These are phyloP conservation scores for Cubamyces lactineus DNA, from an alignment of 768 basidiomycete species.

Conservation along the genomic window DNA sequence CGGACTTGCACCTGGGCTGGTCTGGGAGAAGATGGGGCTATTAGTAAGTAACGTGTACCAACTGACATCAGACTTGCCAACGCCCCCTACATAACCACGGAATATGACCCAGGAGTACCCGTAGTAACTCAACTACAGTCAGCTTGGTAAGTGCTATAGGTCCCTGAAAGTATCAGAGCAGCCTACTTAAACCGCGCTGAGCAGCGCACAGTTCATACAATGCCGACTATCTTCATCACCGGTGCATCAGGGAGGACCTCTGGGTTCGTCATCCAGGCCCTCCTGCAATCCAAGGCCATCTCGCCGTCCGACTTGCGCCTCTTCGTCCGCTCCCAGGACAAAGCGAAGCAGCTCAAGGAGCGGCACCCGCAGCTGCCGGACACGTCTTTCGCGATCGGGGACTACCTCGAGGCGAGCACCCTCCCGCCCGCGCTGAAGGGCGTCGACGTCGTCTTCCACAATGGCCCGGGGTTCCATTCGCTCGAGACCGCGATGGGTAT, in stretches of 20 bases:
- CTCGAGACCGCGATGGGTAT: constrained; percentile 39
- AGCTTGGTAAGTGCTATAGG: too few relatives aligned
- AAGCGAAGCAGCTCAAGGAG: constrained; percentile 22
- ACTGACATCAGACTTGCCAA: too few relatives aligned
- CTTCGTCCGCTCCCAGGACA: constrained; percentile 29
- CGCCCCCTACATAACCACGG: too few relatives aligned
- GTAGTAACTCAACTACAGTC: too few relatives aligned
- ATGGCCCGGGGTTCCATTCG: constrained; percentile 32
- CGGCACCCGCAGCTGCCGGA: constrained; percentile 23
- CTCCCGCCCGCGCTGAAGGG: constrained; percentile 29
- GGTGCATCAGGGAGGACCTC: constrained; percentile 30
- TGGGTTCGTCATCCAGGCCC: constrained; percentile 27
- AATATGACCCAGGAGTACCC: too few relatives aligned
- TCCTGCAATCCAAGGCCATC: constrained; percentile 15
- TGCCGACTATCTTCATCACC: constrained; percentile 28
- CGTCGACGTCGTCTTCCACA: constrained; percentile 36
- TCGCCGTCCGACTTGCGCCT: constrained; percentile 29
- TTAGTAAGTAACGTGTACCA: too few relatives aligned
- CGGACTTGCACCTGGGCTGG: too few relatives aligned
- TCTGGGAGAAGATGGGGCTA: too few relatives aligned
- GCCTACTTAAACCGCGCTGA: too few relatives aligned
- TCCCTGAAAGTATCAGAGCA: too few relatives aligned
- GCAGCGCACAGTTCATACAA: not conserved
- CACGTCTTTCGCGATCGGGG: constrained; percentile 29
- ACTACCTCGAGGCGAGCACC: constrained; percentile 31